A percentile compares a stretch with the other conserved stretches of the same genome.
Evolutionary conservation across 2,329 filamentous ascomycete genomes (phyloP).

Genomic region (Colletotrichum chrysophilum): DNA sequence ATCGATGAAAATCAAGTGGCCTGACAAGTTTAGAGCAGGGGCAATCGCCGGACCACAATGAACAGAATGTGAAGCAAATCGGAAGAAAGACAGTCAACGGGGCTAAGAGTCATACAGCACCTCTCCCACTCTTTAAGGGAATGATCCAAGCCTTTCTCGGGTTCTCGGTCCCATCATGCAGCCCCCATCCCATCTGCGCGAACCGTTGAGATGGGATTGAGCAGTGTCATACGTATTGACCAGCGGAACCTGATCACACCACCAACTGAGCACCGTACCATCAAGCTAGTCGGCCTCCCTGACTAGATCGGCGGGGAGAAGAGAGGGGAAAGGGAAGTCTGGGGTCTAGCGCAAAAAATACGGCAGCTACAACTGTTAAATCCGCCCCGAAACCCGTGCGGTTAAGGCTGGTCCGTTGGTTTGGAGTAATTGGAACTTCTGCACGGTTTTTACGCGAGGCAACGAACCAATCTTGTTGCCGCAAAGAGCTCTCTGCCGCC

Average conservation of each 20-base stretch:
- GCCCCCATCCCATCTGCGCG: neutral
- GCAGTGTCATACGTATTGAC: neutral
- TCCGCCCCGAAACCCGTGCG: slow-evolving; percentile 9
- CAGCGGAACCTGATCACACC: neutral
- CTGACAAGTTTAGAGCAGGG: neutral
- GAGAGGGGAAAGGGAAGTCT: neutral
- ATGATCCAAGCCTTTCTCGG: neutral
- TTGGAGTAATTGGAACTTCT: neutral
- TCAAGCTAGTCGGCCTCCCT: neutral
- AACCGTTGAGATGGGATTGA: neutral
- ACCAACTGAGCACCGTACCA: neutral
- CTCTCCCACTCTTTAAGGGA: neutral
- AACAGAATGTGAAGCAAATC: neutral
- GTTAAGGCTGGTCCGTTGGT: neutral
- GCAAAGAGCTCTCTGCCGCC: neutral
- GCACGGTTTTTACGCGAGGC: neutral
- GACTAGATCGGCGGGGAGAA: neutral
- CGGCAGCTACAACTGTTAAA: neutral
- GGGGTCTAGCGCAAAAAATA: neutral
- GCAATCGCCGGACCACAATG: neutral
- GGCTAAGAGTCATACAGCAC: neutral
- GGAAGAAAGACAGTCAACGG: neutral
- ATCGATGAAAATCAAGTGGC: neutral
- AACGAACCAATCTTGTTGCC: neutral
- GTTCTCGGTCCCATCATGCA: neutral